Percentiles rank a stretch among this genome's conserved stretches.
phyloP scores from a whole-genome alignment of 768 basidiomycete genomes.

The Calocybe cyanea region DNA sequence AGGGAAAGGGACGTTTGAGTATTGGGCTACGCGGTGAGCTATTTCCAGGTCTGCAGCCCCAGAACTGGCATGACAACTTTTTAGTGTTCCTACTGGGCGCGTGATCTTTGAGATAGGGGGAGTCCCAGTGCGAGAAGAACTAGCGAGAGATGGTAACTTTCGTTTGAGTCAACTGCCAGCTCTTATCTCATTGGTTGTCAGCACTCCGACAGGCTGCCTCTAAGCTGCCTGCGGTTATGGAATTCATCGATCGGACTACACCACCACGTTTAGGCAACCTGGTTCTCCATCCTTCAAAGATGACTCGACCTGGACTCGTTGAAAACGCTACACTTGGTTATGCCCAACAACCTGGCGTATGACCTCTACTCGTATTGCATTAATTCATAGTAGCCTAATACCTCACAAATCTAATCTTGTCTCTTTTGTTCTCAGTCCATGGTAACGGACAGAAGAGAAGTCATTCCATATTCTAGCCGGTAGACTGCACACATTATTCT shows the following conservation, averaged over 20 bases:
- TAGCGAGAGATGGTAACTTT: slow-evolving; percentile 81
- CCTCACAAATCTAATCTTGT: no score
- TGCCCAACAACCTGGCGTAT: slow-evolving; percentile 3
- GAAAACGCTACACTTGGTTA: slow-evolving; percentile 5
- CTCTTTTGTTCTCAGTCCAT: no score
- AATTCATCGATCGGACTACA: slow-evolving; percentile 70
- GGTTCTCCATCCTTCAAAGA: slow-evolving; percentile 44
- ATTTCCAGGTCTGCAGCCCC: background rate
- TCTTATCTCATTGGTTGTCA: slow-evolving; percentile 24
- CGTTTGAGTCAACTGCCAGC: background rate
- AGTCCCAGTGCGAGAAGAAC: slow-evolving; percentile 81
- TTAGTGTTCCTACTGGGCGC: slow-evolving; percentile 80
- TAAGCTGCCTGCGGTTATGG: slow-evolving; percentile 84
- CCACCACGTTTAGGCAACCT: slow-evolving; percentile 74
- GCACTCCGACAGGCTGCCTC: slow-evolving; percentile 85
- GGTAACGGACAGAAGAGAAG: no score
- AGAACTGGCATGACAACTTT: background rate
- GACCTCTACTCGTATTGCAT: no score
- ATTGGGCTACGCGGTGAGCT: slow-evolving; percentile 87
- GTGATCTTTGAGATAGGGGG: slow-evolving; percentile 96
- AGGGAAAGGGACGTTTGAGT: slow-evolving; percentile 97
- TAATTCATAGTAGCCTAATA: no score
- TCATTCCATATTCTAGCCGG: no score
- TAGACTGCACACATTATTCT: no score
- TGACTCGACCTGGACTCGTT: slow-evolving; percentile 17